These are phyloP conservation scores for Colletotrichum coccodes DNA, from an alignment of 2,329 filamentous ascomycete genomes.

Conservation along the genomic window DNA sequence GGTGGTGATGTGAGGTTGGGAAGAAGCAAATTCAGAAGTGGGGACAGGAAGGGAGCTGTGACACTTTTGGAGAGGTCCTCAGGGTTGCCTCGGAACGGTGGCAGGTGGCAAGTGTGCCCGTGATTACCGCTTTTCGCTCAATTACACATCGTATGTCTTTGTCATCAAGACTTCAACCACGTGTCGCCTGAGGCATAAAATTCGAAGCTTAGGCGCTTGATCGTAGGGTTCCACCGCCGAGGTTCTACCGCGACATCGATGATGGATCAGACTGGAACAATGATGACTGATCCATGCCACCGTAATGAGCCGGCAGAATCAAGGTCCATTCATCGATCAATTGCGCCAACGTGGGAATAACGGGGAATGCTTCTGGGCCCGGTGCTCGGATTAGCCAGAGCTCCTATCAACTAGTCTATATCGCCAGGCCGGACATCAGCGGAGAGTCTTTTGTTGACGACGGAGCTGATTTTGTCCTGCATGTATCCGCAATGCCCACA, in stretches of 20 bases:
- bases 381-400: conserved; percentile 16
- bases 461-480: background rate
- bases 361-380: conserved; percentile 3
- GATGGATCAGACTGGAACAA: background rate
- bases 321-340: background rate
- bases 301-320: background rate
- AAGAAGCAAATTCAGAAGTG: background rate
- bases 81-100: background rate
- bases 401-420: conserved; percentile 4
- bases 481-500: background rate
- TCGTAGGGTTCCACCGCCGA: conserved; percentile 13
- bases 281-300: background rate
- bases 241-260: conserved; percentile 9
- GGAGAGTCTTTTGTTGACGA: background rate
- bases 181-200: background rate
- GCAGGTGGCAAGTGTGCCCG: conserved; percentile 1
- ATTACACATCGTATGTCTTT: background rate
- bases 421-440: background rate
- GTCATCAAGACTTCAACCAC: background rate
- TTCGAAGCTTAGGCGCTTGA: too few relatives aligned
- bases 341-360: conserved; percentile 22
- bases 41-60: conserved; percentile 2
- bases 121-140: background rate
- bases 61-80: conserved; percentile 6
- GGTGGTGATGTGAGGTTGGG: background rate